A percentile compares a stretch with the other conserved stretches of the same genome.
Conservation (phyloP, 805 yeast genomes). For the Groenewaldozyma tartarivorans region DNA sequence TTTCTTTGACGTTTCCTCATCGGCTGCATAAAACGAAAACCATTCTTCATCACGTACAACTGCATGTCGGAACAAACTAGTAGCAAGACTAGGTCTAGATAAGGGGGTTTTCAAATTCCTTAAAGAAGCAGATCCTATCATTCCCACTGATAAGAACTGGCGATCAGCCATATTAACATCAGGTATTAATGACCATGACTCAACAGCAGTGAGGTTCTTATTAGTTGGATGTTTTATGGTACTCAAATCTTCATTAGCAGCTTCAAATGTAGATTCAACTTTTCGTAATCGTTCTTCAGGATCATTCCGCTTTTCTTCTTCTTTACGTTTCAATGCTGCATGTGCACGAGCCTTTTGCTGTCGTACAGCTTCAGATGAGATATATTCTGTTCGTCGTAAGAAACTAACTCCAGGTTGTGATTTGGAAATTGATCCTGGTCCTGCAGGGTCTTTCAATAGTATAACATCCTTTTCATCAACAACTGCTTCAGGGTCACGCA, state of each 20-base stretch:
- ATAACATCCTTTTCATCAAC: conserved; percentile 73
- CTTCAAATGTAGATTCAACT: conserved; percentile 72
- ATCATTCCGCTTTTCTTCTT: conserved; percentile 1
- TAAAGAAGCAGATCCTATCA: conserved; percentile 39
- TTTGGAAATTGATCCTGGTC: conserved; percentile 25
- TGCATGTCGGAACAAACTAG: conserved; percentile 61
- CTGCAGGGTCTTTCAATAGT: conserved; percentile 70
- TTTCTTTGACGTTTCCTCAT: conserved; percentile 29
- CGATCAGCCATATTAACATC: conserved; percentile 88
- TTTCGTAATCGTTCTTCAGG: conserved; percentile 55
- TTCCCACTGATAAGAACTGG: conserved; percentile 32
- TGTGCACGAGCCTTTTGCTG: conserved; percentile 14
- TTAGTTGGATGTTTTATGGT: conserved; percentile 69
- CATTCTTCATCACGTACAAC: conserved; percentile 65
- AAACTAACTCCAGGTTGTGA: conserved; percentile 48
- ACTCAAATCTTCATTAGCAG: conserved; percentile 37
- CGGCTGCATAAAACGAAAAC: conserved; percentile 57
- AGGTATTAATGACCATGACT: conserved; percentile 74
- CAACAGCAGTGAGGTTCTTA: conserved; percentile 61
- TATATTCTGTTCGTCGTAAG: conserved; percentile 89
- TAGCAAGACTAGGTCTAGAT: conserved; percentile 21
- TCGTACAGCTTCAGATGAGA: conserved; percentile 49
- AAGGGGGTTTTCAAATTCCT: conserved; percentile 16
- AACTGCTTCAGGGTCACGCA: conserved; percentile 27
- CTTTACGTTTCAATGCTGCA: conserved; percentile 11